Conservation (phyloP, 805 yeast species). For the Naumovozyma dairenensis region DNA sequence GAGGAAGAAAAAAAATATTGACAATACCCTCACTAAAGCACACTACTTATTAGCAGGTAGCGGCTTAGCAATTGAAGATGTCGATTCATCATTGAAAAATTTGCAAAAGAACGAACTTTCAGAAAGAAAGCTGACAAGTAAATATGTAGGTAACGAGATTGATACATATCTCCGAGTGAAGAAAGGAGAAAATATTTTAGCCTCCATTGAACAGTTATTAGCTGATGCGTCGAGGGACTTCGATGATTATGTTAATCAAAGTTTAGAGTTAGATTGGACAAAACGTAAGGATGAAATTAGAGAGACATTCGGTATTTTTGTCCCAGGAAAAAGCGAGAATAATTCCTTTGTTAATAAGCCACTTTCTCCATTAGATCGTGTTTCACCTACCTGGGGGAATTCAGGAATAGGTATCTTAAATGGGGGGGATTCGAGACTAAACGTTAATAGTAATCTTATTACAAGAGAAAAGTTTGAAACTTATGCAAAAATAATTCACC, state of each 20-base stretch:
- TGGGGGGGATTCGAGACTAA: conserved; percentile 29
- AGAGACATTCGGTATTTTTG: conserved; percentile 54
- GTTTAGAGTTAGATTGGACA: conserved; percentile 76
- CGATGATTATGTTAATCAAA: conserved; percentile 63
- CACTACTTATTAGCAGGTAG: conserved; percentile 86
- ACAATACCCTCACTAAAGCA: conserved; percentile 46
- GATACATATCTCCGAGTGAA: conserved; percentile 57
- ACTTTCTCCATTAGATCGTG: conserved; percentile 5
- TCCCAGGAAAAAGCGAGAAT: conserved; percentile 21
- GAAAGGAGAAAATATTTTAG: conserved; percentile 72
- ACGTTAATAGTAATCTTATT: conserved; percentile 35
- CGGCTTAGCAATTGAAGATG: conserved; percentile 79
- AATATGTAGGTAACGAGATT: conserved; percentile 32
- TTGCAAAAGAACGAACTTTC: conserved; percentile 55
- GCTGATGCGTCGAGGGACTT: conserved; percentile 71
- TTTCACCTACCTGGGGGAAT: conserved; percentile 20
- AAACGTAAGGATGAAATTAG: conserved; percentile 64
- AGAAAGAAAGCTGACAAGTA: conserved; percentile 62
- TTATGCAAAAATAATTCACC: conserved; percentile 62
- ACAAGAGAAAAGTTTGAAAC: conserved; percentile 53
- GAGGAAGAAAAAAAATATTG: conserved; percentile 33
- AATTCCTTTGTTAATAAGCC: background rate
- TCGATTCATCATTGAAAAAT: conserved; percentile 46
- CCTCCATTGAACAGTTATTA: conserved; percentile 75
- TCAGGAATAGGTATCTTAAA: conserved; percentile 15